Evolutionary conservation across 805 yeast genomes (phyloP).

Genomic region (Blastobotrys terrestris): DNA sequence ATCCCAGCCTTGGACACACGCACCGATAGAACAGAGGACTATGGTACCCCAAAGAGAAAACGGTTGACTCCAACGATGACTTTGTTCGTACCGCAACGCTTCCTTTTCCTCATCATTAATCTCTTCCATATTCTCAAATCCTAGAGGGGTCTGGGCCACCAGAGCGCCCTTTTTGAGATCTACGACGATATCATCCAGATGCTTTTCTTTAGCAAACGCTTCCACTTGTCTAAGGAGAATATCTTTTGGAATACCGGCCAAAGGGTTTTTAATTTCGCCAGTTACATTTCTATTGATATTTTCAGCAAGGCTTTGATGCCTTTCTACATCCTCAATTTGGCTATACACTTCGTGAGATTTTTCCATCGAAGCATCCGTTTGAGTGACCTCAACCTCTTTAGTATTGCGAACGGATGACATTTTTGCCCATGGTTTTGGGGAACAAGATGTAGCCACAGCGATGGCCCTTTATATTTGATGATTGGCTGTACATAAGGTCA

Average conservation of each 20-base stretch:
- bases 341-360: too few relatives aligned
- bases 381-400: too few relatives aligned
- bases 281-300: too few relatives aligned
- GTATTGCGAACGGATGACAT: too few relatives aligned
- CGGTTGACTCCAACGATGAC: constrained; percentile 42
- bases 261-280: constrained; percentile 20
- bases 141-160: constrained; percentile 44
- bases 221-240: constrained; percentile 24
- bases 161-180: constrained; percentile 42
- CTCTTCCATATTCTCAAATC: constrained; percentile 32
- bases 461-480: too few relatives aligned
- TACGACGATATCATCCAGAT: constrained; percentile 22
- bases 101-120: constrained; percentile 30
- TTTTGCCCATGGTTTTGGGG: too few relatives aligned
- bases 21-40: constrained; percentile 56
- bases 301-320: too few relatives aligned
- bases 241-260: constrained; percentile 17
- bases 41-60: constrained; percentile 39
- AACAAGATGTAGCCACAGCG: too few relatives aligned
- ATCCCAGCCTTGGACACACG: constrained; percentile 69
- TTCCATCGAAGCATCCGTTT: too few relatives aligned
- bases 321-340: too few relatives aligned
- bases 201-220: constrained; percentile 18
- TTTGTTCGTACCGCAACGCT: constrained; percentile 37
- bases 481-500: too few relatives aligned